Base-by-base conservation (phyloP, 2,329 filamentous ascomycete species). In the Trichoderma endophyticum region DNA sequence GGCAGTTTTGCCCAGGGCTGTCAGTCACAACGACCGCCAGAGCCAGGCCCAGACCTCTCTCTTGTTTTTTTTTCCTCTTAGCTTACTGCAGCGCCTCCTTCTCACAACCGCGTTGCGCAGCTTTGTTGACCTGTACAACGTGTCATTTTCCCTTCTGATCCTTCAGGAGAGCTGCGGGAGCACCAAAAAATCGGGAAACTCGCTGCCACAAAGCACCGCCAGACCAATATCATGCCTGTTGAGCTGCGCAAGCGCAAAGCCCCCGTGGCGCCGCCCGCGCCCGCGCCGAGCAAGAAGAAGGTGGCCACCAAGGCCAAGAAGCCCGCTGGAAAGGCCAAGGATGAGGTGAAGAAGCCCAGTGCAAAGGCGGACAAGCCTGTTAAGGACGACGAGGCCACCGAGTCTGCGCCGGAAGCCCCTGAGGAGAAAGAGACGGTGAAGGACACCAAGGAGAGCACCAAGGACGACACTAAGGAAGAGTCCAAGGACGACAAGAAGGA, bases 171-270 rank as follows among this genome's bases (percentile, higher is more conserved):
- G 57, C 18, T 12, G 64, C 64, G 39, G 56, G n/a, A 39, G 61
- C 57, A 56, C 26, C 32, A 21, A 68, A 30, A 48, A 28, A 39
- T 67, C 64, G 56, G 21, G 36, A n/a, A 24, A 26, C 21, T 67
- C 32, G 54, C 15, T 9, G 34, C 28, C 18, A 3, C 6, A 62
- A 26, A 59, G 34, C 32, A 59, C 36, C 56, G 51, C 21, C 68
- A 66, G n/a, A 61, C 51, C 43, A 70, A 28, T 28, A 80, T 73
- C 70, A 90, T 90, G 88, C 86, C 87, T 74, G 84, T 86, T 76
- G 86, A 86, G 77, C 83, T 90, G 57, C 85, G 88, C 81, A 90
- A 90, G 83, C 87, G 88, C 83, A 89, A 89, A 81, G 86, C 87
- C 75, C 84, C 84, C 68, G 83, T 82, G 77, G 81, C 84, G 72